Evolutionary conservation across 1,284 basidiomycete genomes (phyloP).

Genomic region (Peniophora sp.): DNA sequence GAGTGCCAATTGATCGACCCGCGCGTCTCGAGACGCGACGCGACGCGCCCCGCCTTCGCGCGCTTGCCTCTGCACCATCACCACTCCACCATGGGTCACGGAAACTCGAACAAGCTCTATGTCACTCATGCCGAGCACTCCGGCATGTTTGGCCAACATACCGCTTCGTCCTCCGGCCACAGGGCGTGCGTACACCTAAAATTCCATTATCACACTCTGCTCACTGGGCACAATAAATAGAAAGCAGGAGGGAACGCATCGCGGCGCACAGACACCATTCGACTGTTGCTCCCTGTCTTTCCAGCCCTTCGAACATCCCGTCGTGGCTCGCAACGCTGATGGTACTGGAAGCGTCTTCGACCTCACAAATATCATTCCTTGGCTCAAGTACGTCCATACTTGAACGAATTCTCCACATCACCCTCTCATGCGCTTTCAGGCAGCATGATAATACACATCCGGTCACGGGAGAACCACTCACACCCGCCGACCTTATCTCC

Average conservation of each 20-base stretch:
- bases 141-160: slow-evolving; percentile 70
- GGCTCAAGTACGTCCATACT: slow-evolving; percentile 71
- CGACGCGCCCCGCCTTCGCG: not conserved
- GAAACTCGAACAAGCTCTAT: slow-evolving; percentile 79
- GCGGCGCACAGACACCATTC: slow-evolving; percentile 65
- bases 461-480: slow-evolving; percentile 76
- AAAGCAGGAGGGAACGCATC: slow-evolving; percentile 57
- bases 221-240: no score
- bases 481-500: slow-evolving; percentile 76
- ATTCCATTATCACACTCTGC: slow-evolving; percentile 3
- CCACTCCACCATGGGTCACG: slow-evolving; percentile 61
- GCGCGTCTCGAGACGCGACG: not conserved
- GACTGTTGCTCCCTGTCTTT: slow-evolving; percentile 92
- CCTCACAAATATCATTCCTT: slow-evolving; percentile 85
- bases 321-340: slow-evolving; percentile 76
- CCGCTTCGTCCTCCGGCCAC: slow-evolving; percentile 64
- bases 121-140: slow-evolving; percentile 82
- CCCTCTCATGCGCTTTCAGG: slow-evolving; percentile 25
- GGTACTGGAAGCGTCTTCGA: slow-evolving; percentile 82
- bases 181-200: slow-evolving; percentile 42
- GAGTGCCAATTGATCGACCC: no score
- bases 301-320: slow-evolving; percentile 85
- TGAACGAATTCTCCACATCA: not conserved
- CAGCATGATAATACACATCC: slow-evolving; percentile 79
- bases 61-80: no score